Evolutionary conservation across 2,329 filamentous ascomycete genomes (phyloP), one percentile per base, ranked within the genome.

Genomic region (Paracorniculantispora psalliotae): DNA sequence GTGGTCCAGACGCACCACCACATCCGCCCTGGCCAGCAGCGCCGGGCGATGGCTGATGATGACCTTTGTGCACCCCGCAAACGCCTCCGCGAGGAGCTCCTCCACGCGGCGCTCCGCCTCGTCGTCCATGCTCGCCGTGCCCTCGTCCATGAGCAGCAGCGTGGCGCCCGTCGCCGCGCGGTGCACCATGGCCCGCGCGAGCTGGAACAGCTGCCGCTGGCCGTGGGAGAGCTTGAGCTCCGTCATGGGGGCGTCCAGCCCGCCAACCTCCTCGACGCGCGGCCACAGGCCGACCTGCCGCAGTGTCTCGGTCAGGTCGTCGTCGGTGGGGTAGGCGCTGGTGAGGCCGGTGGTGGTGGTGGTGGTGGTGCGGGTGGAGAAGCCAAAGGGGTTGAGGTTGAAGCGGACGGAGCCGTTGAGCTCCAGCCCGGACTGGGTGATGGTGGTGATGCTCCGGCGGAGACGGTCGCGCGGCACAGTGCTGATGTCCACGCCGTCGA

Each of bases 401-500:
- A 71, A 66, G 15, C 75, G 73, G 4, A 81, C 67, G 1, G 69
- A 74, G 21, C 74, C 76, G 2, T 71, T 70, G 10, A 80, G 67
- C 6, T 76, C 67, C 51, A 79, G 71, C 0, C 76, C 70, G 28
- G 80, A 77, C 67, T 81, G 78, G 0, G 78, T 75, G 9, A 81
- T 66, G 4, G 72, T 72, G 28, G 75, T 72, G 15, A 81, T 67
- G 3, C 72, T 66, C 2, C 68, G 67, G 39, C 79, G 75, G n/a
- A 80, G 67, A 1, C 66, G 66, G 46, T 77, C 67, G 28, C 72
- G 74, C 2, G 73, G 71, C 2, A 79, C 63, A 10, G 64, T 68
- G 4, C 69, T 64, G 21, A 80, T 67, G 39, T 77, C 73, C 5
- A 76, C 53, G 0, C 69, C 70, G 59, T 80, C 77, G 19, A 82